phyloP scores from a whole-genome alignment of 1,139 yeast genomes.

The Lodderomyces parapsilosis region DNA sequence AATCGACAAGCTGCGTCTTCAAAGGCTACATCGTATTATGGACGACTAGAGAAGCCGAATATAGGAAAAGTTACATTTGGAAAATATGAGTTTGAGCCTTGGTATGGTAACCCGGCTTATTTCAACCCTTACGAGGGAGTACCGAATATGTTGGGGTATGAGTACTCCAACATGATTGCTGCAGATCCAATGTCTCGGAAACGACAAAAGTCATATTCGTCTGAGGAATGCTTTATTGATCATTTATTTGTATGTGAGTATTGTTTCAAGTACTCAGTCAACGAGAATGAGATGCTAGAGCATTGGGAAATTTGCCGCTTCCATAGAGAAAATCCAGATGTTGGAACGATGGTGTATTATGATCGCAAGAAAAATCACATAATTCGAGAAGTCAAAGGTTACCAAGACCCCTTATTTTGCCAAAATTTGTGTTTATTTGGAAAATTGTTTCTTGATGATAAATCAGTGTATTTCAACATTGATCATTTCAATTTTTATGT shows the following conservation, averaged over 20 bases:
- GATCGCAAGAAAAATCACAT: constrained; percentile 48
- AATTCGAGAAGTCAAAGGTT: constrained; percentile 68
- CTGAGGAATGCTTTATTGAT: constrained; percentile 50
- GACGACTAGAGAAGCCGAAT: constrained; percentile 59
- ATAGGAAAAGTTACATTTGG: constrained; percentile 68
- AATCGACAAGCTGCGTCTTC: background rate
- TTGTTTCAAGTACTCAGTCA: constrained; percentile 78
- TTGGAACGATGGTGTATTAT: constrained; percentile 71
- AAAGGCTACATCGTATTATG: constrained; percentile 45
- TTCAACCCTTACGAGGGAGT: constrained; percentile 36
- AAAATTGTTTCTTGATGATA: constrained; percentile 85
- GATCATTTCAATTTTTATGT: constrained; percentile 81
- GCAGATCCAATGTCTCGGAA: constrained; percentile 19
- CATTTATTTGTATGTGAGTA: constrained; percentile 69
- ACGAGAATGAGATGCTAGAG: constrained; percentile 29
- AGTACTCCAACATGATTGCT: constrained; percentile 17
- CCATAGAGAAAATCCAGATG: constrained; percentile 31
- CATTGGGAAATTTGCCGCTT: constrained; percentile 50
- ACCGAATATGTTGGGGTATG: constrained; percentile 33
- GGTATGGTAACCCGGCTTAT: constrained; percentile 86
- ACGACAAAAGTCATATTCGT: constrained; percentile 12
- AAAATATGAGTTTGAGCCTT: constrained; percentile 61
- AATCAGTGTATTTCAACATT: constrained; percentile 78
- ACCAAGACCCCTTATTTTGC: constrained; percentile 61
- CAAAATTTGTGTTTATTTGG: constrained; percentile 85